These are phyloP conservation scores for Botryosphaeria dothidea DNA, from an alignment of 2,329 filamentous ascomycete species.

Conservation along the genomic window DNA sequence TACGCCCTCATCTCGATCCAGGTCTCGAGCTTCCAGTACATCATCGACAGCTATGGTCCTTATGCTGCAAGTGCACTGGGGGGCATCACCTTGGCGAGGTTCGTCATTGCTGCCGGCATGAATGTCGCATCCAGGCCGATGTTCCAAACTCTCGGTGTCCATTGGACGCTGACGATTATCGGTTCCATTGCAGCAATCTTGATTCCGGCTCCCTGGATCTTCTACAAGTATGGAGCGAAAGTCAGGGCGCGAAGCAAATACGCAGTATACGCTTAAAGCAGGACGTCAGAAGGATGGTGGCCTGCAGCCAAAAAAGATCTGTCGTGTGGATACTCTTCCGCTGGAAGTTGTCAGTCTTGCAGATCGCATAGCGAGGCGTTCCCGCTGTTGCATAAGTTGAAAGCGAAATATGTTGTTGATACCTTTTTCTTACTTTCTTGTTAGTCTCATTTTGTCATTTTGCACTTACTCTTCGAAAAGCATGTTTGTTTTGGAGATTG, in stretches of 20 bases:
- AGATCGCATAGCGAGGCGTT: not conserved
- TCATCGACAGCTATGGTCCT: slow-evolving; percentile 43
- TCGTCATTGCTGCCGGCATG: slow-evolving; percentile 42
- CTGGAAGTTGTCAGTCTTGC: not conserved
- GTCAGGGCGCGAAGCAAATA: slow-evolving; percentile 14
- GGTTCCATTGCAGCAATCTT: slow-evolving; percentile 37
- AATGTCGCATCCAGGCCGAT: slow-evolving; percentile 42
- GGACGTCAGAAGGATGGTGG: too few species aligned
- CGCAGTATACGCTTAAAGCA: not conserved
- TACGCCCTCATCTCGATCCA: slow-evolving; percentile 50
- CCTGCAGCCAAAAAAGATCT: not conserved
- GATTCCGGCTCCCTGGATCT: slow-evolving; percentile 38
- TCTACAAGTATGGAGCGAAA: slow-evolving; percentile 33
- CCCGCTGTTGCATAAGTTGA: not conserved
- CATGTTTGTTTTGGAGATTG: not conserved
- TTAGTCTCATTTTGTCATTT: not conserved
- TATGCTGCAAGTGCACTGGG: slow-evolving; percentile 47
- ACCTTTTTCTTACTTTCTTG: not conserved
- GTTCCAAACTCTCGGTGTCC: slow-evolving; percentile 42
- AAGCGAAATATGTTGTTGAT: not conserved
- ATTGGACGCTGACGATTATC: slow-evolving; percentile 45
- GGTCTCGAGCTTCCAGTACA: slow-evolving; percentile 38
- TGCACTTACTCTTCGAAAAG: not conserved
- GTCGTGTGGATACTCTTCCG: not conserved
- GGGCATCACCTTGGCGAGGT: slow-evolving; percentile 32